Evolutionary conservation across 2,329 filamentous ascomycete species (phyloP).

Genomic region (Fusarium devonianum): DNA sequence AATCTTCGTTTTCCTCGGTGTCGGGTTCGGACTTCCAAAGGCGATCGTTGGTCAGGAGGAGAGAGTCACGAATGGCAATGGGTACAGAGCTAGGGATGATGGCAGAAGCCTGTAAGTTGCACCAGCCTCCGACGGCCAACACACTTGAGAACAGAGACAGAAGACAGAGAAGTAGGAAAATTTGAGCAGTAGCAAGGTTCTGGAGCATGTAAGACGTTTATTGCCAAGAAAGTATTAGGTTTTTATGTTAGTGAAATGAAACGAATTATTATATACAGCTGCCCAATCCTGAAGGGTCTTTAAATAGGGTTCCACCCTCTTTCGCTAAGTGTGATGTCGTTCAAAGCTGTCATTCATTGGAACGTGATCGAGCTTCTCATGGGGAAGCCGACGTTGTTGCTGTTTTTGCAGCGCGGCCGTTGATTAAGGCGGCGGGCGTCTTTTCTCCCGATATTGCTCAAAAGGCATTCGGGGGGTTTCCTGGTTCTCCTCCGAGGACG

Average conservation of each 20-base stretch:
- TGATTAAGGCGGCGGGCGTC: not conserved
- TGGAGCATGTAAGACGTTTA: too few relatives aligned
- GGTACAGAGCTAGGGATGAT: slow-evolving; percentile 27
- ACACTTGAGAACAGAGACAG: too few relatives aligned
- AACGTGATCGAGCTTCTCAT: not conserved
- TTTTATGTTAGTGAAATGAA: slow-evolving; percentile 13
- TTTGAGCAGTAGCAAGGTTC: too few relatives aligned
- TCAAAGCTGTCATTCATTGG: not conserved
- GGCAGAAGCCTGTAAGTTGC: slow-evolving; percentile 24
- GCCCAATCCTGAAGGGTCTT: not conserved
- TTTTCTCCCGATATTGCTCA: not conserved
- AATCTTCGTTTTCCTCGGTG: slow-evolving; percentile 79
- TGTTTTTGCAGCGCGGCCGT: slow-evolving; percentile 12
- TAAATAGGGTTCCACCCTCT: not conserved
- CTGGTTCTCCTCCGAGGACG: slow-evolving; percentile 5
- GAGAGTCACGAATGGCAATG: slow-evolving; percentile 48
- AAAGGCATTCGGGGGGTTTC: not conserved
- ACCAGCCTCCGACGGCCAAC: too few relatives aligned
- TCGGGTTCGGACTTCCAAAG: slow-evolving; percentile 72
- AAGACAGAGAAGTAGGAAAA: too few relatives aligned
- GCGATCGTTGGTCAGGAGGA: slow-evolving; percentile 73
- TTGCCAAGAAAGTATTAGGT: too few relatives aligned
- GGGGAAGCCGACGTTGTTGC: not conserved
- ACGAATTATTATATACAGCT: slow-evolving; percentile 1
- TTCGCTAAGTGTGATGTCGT: not conserved